A percentile compares a stretch with the other conserved stretches of the same genome.
phyloP scores from a whole-genome alignment of 2,329 filamentous ascomycete species.

The Paraconiothyrium sp. region DNA sequence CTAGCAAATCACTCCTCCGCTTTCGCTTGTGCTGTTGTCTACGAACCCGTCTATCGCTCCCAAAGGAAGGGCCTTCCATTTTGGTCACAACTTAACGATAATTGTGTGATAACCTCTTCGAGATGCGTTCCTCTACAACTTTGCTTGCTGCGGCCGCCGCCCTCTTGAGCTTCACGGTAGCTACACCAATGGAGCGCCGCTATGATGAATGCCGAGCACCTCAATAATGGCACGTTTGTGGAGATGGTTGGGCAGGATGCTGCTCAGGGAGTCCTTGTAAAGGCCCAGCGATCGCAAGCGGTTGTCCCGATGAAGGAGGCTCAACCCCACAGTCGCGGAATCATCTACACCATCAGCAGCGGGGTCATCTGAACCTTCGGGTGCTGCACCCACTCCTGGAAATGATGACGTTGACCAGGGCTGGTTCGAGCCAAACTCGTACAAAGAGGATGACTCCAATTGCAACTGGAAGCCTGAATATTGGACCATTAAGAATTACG shows the following conservation, averaged over 20 bases:
- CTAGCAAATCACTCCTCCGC: not conserved
- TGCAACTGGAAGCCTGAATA: slow-evolving; percentile 9
- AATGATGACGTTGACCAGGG: not conserved
- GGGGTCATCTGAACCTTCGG: not conserved
- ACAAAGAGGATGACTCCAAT: slow-evolving; percentile 12
- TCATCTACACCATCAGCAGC: not conserved
- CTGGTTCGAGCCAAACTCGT: not conserved
- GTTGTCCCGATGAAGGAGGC: slow-evolving; percentile 7
- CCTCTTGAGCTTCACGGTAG: slow-evolving; percentile 8
- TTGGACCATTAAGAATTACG: slow-evolving; percentile 5
- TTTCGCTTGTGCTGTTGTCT: not conserved
- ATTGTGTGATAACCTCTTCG: not conserved
- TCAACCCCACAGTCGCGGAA: not conserved
- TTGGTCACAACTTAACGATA: not conserved
- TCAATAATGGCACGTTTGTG: slow-evolving; percentile 8
- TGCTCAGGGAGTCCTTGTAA: slow-evolving; percentile 14
- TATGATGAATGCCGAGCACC: slow-evolving; percentile 8
- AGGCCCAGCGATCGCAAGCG: slow-evolving; percentile 12
- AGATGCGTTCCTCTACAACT: slow-evolving; percentile 12
- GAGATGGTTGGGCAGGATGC: slow-evolving; percentile 14
- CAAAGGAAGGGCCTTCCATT: not conserved
- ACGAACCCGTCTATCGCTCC: slow-evolving; percentile 3
- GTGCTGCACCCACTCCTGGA: not conserved
- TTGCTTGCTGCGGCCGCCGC: slow-evolving; percentile 8
- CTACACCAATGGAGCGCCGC: slow-evolving; percentile 9